These are phyloP conservation scores for Lachnellula hyalina DNA, from an alignment of 2,329 filamentous ascomycete species.

Conservation along the genomic window DNA sequence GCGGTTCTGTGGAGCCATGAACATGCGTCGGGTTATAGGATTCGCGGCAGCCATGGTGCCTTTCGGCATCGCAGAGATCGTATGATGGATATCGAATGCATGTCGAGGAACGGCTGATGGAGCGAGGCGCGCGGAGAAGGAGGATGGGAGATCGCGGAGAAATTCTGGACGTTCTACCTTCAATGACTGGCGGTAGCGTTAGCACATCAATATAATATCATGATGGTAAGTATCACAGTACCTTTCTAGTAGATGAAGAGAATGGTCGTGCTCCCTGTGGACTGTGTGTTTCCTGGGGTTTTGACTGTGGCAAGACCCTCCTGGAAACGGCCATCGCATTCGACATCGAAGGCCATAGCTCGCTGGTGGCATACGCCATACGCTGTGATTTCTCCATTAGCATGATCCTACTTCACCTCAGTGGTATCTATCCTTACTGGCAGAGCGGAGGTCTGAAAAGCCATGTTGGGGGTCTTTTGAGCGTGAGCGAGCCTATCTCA, in stretches of 20 bases:
- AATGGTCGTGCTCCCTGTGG: not conserved
- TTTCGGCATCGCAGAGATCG: conserved; percentile 17
- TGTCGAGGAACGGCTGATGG: conserved; percentile 12
- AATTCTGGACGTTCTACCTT: conserved; percentile 16
- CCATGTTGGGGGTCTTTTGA: conserved; percentile 14
- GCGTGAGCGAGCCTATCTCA: not conserved
- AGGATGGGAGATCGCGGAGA: conserved; percentile 15
- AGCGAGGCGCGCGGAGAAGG: conserved; percentile 13
- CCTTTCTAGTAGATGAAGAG: conserved; percentile 6
- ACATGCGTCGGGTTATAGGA: conserved; percentile 15
- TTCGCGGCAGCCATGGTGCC: conserved; percentile 20
- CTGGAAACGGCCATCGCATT: conserved; percentile 34
- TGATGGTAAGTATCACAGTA: not conserved
- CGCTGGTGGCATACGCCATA: conserved; percentile 37
- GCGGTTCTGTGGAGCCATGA: conserved; percentile 13
- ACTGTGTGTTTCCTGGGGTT: no score
- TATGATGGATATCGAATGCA: conserved; percentile 12
- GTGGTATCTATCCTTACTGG: conserved; percentile 17
- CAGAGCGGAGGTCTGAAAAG: conserved; percentile 24
- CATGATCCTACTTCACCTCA: not conserved
- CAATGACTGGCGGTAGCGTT: conserved; percentile 8
- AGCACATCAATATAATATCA: not conserved
- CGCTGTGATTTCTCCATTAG: conserved; percentile 33
- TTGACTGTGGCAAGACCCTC: conserved; percentile 25
- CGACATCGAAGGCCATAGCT: conserved; percentile 40